Conservation (phyloP, 192 early-diverging fungal species). For the Entomortierella lignicola region DNA sequence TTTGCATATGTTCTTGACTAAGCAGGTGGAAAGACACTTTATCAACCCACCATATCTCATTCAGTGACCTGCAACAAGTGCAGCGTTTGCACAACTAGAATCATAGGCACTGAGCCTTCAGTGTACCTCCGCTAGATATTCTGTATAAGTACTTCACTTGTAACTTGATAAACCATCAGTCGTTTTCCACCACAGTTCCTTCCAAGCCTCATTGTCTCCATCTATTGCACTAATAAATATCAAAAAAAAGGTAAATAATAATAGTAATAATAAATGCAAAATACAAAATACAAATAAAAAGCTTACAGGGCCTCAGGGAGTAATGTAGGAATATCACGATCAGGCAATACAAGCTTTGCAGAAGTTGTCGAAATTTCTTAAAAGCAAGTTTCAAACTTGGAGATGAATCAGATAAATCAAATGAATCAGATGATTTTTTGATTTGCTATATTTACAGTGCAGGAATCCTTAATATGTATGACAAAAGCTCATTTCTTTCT, state of each 20-base stretch:
- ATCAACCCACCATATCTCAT: background rate
- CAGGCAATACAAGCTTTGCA: background rate
- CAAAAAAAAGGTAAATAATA: background rate
- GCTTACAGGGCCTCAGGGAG: conserved; percentile 4
- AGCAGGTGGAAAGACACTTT: background rate
- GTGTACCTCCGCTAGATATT: too few relatives aligned
- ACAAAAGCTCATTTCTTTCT: background rate
- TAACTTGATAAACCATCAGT: too few relatives aligned
- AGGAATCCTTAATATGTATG: background rate
- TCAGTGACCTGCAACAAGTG: background rate
- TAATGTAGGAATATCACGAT: background rate
- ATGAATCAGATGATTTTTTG: background rate
- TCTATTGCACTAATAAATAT: background rate
- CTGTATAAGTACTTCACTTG: too few relatives aligned
- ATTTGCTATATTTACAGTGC: too few relatives aligned
- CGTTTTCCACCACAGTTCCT: too few relatives aligned
- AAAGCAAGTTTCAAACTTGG: background rate
- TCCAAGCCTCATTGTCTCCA: too few relatives aligned
- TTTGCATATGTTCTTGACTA: background rate
- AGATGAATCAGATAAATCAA: background rate
- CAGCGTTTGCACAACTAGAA: too few relatives aligned
- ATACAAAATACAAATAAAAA: background rate
- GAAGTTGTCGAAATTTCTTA: background rate
- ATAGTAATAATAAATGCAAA: background rate
- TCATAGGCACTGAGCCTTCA: too few relatives aligned